Evolutionary conservation across 345 rosid species (phyloP).

Genomic region (Schrenkiella parvula): DNA sequence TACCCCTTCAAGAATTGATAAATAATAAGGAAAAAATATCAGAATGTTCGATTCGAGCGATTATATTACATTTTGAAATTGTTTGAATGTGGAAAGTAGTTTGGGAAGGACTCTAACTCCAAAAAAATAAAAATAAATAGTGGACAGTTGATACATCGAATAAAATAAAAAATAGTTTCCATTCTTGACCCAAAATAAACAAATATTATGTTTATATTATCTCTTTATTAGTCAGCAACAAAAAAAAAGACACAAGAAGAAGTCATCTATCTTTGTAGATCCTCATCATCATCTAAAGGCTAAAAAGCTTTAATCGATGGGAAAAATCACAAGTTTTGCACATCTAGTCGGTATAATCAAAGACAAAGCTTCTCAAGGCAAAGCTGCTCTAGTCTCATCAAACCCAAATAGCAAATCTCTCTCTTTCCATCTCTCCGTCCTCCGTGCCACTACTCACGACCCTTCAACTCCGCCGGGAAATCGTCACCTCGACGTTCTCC

Average conservation of each 20-base stretch:
- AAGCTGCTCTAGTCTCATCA: conserved; percentile 56
- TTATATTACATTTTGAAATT: not conserved
- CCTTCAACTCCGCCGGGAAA: conserved; percentile 50
- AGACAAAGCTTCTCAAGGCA: conserved; percentile 82
- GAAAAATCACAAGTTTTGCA: conserved; percentile 43
- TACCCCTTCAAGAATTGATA: not conserved
- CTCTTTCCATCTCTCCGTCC: conserved; percentile 55
- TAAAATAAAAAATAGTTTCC: conserved; percentile 16
- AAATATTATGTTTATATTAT: not conserved
- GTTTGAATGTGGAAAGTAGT: not conserved
- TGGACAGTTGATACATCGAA: not conserved
- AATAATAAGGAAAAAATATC: not conserved
- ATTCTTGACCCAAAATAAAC: conserved; percentile 18
- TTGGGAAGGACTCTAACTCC: not conserved
- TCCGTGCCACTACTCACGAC: conserved; percentile 79
- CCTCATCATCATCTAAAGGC: not conserved
- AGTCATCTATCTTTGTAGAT: not conserved
- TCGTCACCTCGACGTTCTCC: conserved; percentile 50
- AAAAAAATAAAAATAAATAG: not conserved
- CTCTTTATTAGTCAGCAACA: not conserved
- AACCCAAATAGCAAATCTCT: conserved; percentile 39
- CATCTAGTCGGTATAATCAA: conserved; percentile 60
- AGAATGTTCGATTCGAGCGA: not conserved
- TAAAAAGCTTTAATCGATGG: conserved; percentile 36
- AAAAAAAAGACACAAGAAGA: not conserved